A percentile compares a stretch with the other conserved stretches of the same genome.
phyloP scores from a whole-genome alignment of 306 rosid genomes.

The Cyclanthera cordifolia region DNA sequence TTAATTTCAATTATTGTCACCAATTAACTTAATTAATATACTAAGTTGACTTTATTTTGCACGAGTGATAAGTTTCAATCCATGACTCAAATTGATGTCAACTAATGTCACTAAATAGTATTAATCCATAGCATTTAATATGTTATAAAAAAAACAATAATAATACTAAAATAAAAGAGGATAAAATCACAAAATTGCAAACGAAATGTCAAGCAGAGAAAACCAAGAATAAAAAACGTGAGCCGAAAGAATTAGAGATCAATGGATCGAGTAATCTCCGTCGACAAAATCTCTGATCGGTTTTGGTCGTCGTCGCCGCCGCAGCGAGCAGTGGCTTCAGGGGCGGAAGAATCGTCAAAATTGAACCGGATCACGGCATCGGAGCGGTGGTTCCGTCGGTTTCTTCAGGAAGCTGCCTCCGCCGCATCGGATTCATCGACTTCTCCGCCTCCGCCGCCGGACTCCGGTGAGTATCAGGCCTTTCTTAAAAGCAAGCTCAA shows the following conservation, averaged over 20 bases:
- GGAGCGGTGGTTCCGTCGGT: conserved; percentile 78
- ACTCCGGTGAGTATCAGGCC: conserved; percentile 49
- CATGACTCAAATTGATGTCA: no score
- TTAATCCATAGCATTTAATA: no score
- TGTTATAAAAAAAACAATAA: no score
- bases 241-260: background rate
- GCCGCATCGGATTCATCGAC: conserved; percentile 25
- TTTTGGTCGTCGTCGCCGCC: conserved; percentile 32
- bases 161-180: no score
- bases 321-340: background rate
- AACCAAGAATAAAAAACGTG: no score
- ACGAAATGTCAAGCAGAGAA: no score
- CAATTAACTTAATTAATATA: no score
- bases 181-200: background rate
- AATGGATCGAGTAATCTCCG: conserved; percentile 73
- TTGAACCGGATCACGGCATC: conserved; percentile 73
- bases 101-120: no score
- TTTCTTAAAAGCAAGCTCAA: conserved; percentile 78
- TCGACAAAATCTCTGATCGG: conserved; percentile 56
- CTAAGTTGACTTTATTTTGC: no score
- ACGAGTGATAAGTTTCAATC: no score
- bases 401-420: conserved; percentile 41
- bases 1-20: no score
- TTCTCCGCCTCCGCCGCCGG: conserved; percentile 20
- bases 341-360: conserved; percentile 21